Base-by-base conservation (phyloP, 2,329 filamentous ascomycete genomes). In the Lojkania enalia region DNA sequence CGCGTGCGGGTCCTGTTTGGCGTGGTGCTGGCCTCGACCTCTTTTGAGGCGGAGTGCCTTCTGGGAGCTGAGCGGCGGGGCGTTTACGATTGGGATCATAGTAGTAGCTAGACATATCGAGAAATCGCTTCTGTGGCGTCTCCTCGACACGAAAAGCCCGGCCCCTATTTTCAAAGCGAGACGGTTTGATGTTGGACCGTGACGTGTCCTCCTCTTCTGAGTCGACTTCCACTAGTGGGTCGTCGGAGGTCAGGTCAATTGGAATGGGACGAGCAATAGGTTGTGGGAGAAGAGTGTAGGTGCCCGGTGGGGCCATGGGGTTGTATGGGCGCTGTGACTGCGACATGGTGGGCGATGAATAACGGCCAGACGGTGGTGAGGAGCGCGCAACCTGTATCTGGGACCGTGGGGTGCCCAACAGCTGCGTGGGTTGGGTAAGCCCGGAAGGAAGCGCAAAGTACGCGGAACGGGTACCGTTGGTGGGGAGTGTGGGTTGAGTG, bases 321-420 rank as follows among this genome's bases (percentile, higher is more conserved):
- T 76, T 83, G 79, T 86, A 54, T 11, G 51, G 47, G 15, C 51
- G 46, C 32, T 57, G 55, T 39, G 59, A 49, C 40, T 51, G 54
- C 16, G 50, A 61, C 21, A 49, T 44, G 21, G 72, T 66, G n/a
- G 74, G 69, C 47, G 80, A 79, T 7, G 62, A 57, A 19, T 52
- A 44, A 32, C 57, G 63, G 27, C 64, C 58, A 5, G 46, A 23
- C 9, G 85, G 78, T 2, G 90, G 91, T 1, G 92, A 96, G 2
- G 91, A 96, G n/a, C 89, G 88, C 20, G 86, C 85, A 2, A 96
- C 91, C 67, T 96, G 91, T 44, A 96, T 75, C 39, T 79, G 64
- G 27, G 77, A 18, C 14, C 14, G 11, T 37, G 51, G 30, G 15
- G 54, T 43, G 31, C 58, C 57, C 19, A 85, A 67, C 23, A 83